Evolutionary conservation across 108 stramenopile genomes (phyloP).

Genomic region (Aurantiochytrium sp.): DNA sequence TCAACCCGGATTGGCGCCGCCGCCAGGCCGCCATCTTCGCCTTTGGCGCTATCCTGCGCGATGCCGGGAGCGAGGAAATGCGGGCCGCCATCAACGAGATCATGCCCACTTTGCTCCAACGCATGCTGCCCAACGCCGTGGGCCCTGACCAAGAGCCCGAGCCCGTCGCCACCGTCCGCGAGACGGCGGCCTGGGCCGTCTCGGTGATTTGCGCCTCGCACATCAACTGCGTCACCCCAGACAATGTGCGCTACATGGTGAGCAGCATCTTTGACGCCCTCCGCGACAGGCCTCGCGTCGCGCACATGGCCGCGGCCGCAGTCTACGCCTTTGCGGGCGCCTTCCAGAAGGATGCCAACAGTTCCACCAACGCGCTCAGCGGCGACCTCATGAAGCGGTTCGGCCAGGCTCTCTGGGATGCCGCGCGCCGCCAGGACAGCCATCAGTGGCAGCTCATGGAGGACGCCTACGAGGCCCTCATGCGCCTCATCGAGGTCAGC

Average conservation of each 20-base stretch:
- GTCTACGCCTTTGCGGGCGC: background rate
- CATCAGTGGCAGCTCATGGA: background rate
- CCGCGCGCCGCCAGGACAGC: conserved; percentile 2
- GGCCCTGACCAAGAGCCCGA: background rate
- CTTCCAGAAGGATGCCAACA: background rate
- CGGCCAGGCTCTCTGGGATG: background rate
- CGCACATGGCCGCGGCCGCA: conserved; percentile 15
- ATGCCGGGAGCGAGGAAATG: background rate
- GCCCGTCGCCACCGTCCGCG: conserved; percentile 4
- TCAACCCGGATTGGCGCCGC: background rate
- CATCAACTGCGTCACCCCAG: background rate
- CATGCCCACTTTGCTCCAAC: background rate
- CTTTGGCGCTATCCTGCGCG: background rate
- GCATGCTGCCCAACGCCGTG: background rate
- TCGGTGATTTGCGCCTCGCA: background rate
- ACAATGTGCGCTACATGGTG: background rate
- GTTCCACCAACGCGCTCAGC: background rate
- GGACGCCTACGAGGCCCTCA: conserved; percentile 9
- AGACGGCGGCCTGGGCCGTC: conserved; percentile 12
- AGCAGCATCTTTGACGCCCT: background rate
- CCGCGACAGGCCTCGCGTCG: background rate
- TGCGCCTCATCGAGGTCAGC: background rate
- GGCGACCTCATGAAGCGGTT: background rate
- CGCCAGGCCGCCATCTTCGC: conserved; percentile 23
- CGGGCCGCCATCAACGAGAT: background rate